Conservation (phyloP, 2,329 filamentous ascomycete genomes). For the Aspergillus ochraceus region DNA sequence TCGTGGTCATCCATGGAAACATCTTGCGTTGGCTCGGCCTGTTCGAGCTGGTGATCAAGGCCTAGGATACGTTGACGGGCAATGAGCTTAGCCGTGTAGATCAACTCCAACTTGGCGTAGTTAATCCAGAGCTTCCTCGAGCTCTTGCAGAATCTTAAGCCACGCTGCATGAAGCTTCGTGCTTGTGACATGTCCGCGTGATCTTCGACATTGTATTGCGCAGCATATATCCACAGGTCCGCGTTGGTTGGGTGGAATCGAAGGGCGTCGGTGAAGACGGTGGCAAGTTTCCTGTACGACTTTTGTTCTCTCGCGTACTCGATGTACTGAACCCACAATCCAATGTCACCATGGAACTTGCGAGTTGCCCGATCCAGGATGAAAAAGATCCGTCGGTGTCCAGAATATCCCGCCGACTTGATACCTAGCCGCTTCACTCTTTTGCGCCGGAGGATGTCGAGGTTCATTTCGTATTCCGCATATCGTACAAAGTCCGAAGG, state of each 20-base stretch:
- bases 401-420: conserved; percentile 67
- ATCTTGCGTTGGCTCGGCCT: conserved; percentile 39
- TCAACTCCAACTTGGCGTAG: conserved; percentile 88
- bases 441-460: conserved; percentile 75
- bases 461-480: conserved; percentile 67
- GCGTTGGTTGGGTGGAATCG: conserved; percentile 82
- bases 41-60: conserved; percentile 50
- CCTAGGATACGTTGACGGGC: conserved; percentile 69
- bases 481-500: conserved; percentile 82
- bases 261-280: conserved; percentile 67
- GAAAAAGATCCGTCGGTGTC: conserved; percentile 81
- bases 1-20: conserved; percentile 46
- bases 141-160: conserved; percentile 81
- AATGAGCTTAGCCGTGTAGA: conserved; percentile 81
- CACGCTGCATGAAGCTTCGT: conserved; percentile 82
- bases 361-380: conserved; percentile 83
- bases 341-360: conserved; percentile 78
- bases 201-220: conserved; percentile 72
- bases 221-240: conserved; percentile 81
- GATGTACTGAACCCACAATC: conserved; percentile 88
- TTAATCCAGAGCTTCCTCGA: conserved; percentile 79
- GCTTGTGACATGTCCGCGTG: conserved; percentile 87
- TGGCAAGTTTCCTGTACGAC: conserved; percentile 60
- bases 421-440: conserved; percentile 79
- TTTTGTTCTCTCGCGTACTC: conserved; percentile 72